phyloP scores from a whole-genome alignment of 805 yeast species.

The Maudiozyma barnettii region DNA sequence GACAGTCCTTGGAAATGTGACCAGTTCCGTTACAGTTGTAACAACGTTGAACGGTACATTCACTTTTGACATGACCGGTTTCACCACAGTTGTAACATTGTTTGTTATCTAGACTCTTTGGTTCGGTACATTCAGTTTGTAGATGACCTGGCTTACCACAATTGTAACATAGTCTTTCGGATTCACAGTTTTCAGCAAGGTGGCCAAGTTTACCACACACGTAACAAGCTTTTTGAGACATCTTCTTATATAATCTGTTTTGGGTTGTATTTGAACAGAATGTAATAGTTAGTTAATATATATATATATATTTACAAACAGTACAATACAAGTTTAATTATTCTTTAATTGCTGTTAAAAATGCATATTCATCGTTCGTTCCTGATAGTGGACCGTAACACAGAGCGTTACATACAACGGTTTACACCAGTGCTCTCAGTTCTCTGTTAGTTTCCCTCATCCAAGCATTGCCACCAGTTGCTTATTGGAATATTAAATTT shows the following conservation, averaged over 20 bases:
- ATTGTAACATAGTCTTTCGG: slow-evolving; percentile 85
- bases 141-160: slow-evolving; percentile 86
- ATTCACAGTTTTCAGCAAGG: slow-evolving; percentile 82
- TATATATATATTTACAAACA: too few relatives aligned
- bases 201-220: slow-evolving; percentile 91
- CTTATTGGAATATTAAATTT: too few relatives aligned
- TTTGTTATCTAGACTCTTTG: slow-evolving; percentile 74
- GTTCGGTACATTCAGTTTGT: slow-evolving; percentile 79
- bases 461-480: too few relatives aligned
- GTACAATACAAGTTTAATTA: too few relatives aligned
- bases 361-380: too few relatives aligned
- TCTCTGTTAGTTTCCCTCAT: too few relatives aligned
- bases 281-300: too few relatives aligned
- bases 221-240: slow-evolving; percentile 70
- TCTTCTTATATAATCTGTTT: slow-evolving; percentile 2
- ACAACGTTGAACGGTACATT: slow-evolving; percentile 70
- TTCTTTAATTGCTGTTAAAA: too few relatives aligned
- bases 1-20: slow-evolving; percentile 74
- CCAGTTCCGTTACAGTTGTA: slow-evolving; percentile 72
- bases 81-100: slow-evolving; percentile 92
- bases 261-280: too few relatives aligned
- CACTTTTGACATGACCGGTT: slow-evolving; percentile 80
- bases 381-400: too few relatives aligned
- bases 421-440: too few relatives aligned
- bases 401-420: too few relatives aligned